These are phyloP conservation scores for Pseudogymnoascus sp. DNA, from an alignment of 2,329 filamentous ascomycete species.

Conservation along the genomic window DNA sequence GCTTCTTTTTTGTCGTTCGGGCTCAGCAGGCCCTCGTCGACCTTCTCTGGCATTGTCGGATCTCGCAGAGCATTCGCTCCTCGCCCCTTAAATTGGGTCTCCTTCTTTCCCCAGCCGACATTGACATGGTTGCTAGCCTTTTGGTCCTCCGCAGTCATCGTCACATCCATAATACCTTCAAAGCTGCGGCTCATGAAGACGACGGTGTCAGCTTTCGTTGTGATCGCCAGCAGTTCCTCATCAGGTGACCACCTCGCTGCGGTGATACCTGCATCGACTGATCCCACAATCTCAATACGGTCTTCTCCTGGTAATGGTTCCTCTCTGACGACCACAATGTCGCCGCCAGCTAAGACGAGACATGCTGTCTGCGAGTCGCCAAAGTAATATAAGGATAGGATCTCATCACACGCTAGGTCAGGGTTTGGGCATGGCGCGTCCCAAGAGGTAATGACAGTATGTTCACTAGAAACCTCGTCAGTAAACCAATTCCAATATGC, in stretches of 20 bases:
- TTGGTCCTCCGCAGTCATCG: slow-evolving; percentile 66
- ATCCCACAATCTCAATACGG: slow-evolving; percentile 89
- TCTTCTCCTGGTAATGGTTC: slow-evolving; percentile 57
- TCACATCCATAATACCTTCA: slow-evolving; percentile 69
- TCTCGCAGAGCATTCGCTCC: slow-evolving; percentile 79
- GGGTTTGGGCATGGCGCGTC: slow-evolving; percentile 75
- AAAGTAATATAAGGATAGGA: slow-evolving; percentile 78
- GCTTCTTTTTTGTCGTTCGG: slow-evolving; percentile 60
- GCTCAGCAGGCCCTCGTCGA: slow-evolving; percentile 75
- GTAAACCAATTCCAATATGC: slow-evolving; percentile 14
- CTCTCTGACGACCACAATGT: slow-evolving; percentile 80
- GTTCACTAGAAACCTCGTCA: slow-evolving; percentile 25
- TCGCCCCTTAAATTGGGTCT: slow-evolving; percentile 94
- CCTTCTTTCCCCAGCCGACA: slow-evolving; percentile 95
- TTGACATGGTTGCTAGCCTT: slow-evolving; percentile 88
- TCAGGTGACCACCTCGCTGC: slow-evolving; percentile 92
- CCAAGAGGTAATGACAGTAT: slow-evolving; percentile 63
- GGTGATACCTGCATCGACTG: slow-evolving; percentile 82
- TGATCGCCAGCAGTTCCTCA: slow-evolving; percentile 78
- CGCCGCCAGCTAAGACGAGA: slow-evolving; percentile 78
- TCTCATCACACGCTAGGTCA: slow-evolving; percentile 62
- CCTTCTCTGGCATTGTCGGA: slow-evolving; percentile 86
- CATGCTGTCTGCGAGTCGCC: slow-evolving; percentile 69
- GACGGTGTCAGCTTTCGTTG: slow-evolving; percentile 68
- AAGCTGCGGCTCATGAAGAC: slow-evolving; percentile 91